Conservation (phyloP, 2,329 filamentous ascomycete species). For the Xylaria sp. region DNA sequence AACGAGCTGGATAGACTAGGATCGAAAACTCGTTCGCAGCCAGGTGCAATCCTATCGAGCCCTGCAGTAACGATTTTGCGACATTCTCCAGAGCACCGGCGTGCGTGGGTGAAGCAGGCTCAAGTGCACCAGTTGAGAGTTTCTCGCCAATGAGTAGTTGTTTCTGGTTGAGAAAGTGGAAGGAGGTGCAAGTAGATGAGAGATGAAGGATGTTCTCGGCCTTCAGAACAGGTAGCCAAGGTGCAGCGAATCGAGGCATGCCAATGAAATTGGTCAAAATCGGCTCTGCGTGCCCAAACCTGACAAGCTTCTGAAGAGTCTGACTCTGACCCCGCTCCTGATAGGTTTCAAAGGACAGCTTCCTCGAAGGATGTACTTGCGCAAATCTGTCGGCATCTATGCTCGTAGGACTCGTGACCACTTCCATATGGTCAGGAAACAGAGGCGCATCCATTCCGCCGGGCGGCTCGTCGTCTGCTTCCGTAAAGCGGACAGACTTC, state of each 20-base stretch:
- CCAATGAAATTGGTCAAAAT: constrained; percentile 24
- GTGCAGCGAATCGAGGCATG: constrained; percentile 22
- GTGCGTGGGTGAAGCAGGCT: constrained; percentile 15
- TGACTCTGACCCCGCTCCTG: constrained; percentile 26
- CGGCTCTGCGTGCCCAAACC: constrained; percentile 25
- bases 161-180: constrained; percentile 23
- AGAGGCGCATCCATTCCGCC: constrained; percentile 18
- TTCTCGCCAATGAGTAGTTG: constrained; percentile 15
- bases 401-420: background rate
- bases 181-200: constrained; percentile 22
- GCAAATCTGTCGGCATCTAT: background rate
- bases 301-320: constrained; percentile 22
- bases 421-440: constrained; percentile 1
- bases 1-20: constrained; percentile 27
- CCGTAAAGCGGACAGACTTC: constrained; percentile 37
- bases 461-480: constrained; percentile 18
- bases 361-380: constrained; percentile 12
- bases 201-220: constrained; percentile 24
- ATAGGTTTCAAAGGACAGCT: constrained; percentile 24
- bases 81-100: constrained; percentile 21
- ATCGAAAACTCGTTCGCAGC: constrained; percentile 28
- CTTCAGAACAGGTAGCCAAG: constrained; percentile 27
- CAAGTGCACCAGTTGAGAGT: constrained; percentile 24
- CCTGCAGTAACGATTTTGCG: constrained; percentile 21
- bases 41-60: constrained; percentile 25